These are phyloP conservation scores for Pseudovirgaria hyperparasitica DNA, from an alignment of 2,329 filamentous ascomycete species.

Conservation along the genomic window DNA sequence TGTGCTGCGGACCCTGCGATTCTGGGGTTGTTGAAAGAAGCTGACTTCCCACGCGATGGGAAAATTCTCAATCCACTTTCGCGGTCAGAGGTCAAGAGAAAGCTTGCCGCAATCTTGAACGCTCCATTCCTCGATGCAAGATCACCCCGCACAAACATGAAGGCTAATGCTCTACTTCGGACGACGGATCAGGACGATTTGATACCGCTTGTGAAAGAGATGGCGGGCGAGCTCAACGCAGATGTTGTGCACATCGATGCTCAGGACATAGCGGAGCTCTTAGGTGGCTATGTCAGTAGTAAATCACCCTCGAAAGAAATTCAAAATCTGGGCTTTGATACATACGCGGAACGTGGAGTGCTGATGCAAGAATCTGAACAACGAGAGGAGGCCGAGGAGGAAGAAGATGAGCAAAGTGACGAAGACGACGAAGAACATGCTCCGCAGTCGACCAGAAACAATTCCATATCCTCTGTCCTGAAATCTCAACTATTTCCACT, in stretches of 20 bases:
- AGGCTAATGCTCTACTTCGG: constrained; percentile 45
- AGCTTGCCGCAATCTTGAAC: constrained; percentile 9
- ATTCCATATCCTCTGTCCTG: too few species aligned
- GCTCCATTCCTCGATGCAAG: constrained; percentile 9
- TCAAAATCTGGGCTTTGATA: constrained; percentile 41
- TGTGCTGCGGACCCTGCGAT: neutral
- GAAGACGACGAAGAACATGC: constrained; percentile 29
- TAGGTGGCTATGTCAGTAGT: constrained; percentile 58
- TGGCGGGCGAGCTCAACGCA: constrained; percentile 49
- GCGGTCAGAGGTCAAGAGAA: constrained; percentile 1
- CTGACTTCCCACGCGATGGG: neutral
- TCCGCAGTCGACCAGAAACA: too few species aligned
- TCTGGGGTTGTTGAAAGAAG: neutral
- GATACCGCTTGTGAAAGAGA: constrained; percentile 47
- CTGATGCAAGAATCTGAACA: constrained; percentile 12
- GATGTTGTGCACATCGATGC: constrained; percentile 58
- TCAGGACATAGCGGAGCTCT: constrained; percentile 55
- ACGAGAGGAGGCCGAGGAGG: constrained; percentile 28
- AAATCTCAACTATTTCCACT: too few species aligned
- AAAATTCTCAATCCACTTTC: neutral
- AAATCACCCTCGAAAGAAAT: constrained; percentile 34
- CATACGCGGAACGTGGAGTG: constrained; percentile 30
- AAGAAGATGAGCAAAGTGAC: constrained; percentile 33
- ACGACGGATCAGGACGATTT: constrained; percentile 42
- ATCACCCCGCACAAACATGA: constrained; percentile 37